Conservation (phyloP, 768 basidiomycete genomes). For the Lanmaoa pseudosensibilis region DNA sequence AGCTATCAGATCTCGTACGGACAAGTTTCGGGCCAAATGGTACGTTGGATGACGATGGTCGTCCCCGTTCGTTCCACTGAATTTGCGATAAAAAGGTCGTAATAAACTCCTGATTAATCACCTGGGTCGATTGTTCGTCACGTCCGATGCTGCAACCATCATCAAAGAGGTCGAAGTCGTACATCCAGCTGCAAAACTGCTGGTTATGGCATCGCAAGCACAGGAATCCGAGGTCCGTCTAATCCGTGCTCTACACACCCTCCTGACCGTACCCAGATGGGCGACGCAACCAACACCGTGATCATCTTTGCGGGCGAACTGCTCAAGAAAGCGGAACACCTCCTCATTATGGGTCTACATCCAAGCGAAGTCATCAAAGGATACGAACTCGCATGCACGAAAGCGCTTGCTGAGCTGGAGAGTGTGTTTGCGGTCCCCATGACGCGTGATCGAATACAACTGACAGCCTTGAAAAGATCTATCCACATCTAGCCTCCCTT, state of each 20-base stretch:
- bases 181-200: constrained; percentile 96
- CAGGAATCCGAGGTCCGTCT: constrained; percentile 85
- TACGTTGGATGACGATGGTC: constrained; percentile 37
- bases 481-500: constrained; percentile 65
- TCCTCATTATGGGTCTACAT: constrained; percentile 95
- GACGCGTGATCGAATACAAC: constrained; percentile 10
- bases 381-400: constrained; percentile 86
- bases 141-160: constrained; percentile 98
- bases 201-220: constrained; percentile 98
- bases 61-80: not conserved
- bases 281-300: constrained; percentile 94
- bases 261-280: constrained; percentile 62
- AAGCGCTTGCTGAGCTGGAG: constrained; percentile 85
- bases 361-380: constrained; percentile 95
- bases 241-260: not conserved
- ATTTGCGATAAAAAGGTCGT: constrained; percentile 56
- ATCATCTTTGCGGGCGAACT: constrained; percentile 95
- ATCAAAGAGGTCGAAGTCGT: constrained; percentile 98
- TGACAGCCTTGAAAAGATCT: constrained; percentile 50
- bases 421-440: constrained; percentile 60
- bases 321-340: constrained; percentile 87
- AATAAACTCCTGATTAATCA: constrained; percentile 99
- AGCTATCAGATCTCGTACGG: constrained; percentile 91
- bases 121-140: constrained; percentile 92
- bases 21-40: constrained; percentile 98